Conservation (phyloP, 192 early-diverging fungal genomes). For the Dissophora ornata region DNA sequence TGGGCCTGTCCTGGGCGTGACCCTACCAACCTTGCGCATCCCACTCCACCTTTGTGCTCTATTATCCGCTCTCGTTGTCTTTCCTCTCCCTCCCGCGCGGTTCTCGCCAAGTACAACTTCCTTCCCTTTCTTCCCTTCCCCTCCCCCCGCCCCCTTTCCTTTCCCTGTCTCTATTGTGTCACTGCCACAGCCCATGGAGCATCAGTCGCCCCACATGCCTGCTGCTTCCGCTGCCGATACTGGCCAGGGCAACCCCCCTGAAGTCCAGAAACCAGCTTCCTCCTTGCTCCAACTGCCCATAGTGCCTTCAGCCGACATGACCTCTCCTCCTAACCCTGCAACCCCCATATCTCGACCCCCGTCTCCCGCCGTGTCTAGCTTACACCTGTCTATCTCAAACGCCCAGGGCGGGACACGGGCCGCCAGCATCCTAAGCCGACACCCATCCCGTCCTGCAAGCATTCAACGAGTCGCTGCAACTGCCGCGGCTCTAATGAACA, state of each 20-base stretch:
- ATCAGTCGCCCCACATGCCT: not conserved
- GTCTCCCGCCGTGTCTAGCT: conserved; percentile 9
- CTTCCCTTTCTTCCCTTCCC: not conserved
- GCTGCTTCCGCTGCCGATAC: not conserved
- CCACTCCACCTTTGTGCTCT: not conserved
- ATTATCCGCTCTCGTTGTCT: not conserved
- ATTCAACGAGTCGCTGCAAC: conserved; percentile 21
- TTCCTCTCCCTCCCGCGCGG: not conserved
- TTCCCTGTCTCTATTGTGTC: not conserved
- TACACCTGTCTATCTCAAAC: conserved; percentile 17
- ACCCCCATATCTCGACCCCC: too few species aligned
- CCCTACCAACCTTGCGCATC: too few species aligned
- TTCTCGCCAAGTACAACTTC: too few species aligned
- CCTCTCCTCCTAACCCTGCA: not conserved
- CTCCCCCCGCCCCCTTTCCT: not conserved
- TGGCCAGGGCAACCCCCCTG: too few species aligned
- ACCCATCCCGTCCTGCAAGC: conserved; percentile 22
- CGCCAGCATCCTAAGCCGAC: conserved; percentile 22
- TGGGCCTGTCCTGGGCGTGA: too few species aligned
- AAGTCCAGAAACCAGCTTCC: too few species aligned
- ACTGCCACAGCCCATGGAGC: not conserved
- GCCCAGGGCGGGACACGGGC: not conserved
- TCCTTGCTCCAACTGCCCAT: not conserved
- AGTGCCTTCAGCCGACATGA: too few species aligned
- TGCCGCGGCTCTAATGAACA: conserved; percentile 21